phyloP scores from a whole-genome alignment of 2,329 filamentous ascomycete species.

The Neopestalotiopsis sp. region DNA sequence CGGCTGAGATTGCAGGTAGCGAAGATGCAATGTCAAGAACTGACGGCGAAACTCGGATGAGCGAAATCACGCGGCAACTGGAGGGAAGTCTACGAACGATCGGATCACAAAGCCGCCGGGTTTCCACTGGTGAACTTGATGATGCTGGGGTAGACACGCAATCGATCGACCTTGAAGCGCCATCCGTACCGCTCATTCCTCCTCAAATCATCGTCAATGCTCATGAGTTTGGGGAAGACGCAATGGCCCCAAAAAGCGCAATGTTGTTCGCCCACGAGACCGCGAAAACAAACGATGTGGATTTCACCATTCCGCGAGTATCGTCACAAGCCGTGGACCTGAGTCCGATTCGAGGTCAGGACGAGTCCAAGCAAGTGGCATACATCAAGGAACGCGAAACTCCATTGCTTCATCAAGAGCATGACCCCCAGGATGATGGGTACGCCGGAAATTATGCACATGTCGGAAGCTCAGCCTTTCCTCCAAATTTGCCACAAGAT shows the following conservation, averaged over 20 bases:
- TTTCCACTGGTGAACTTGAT: neutral
- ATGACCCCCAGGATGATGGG: neutral
- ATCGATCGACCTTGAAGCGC: conserved; percentile 17
- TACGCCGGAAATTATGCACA: neutral
- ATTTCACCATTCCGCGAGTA: neutral
- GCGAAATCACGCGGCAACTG: conserved; percentile 19
- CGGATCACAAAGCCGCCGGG: conserved; percentile 21
- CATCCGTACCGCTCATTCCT: neutral
- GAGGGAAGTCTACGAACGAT: conserved; percentile 29
- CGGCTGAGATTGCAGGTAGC: conserved; percentile 23
- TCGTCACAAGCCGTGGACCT: neutral
- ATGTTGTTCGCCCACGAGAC: neutral
- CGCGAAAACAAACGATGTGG: neutral
- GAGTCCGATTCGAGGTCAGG: neutral
- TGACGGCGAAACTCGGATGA: conserved; percentile 8
- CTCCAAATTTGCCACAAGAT: neutral
- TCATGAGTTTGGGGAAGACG: neutral
- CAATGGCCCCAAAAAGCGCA: neutral
- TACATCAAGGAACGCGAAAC: neutral
- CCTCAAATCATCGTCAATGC: conserved; percentile 16
- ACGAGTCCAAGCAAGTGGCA: neutral
- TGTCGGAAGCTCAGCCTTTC: neutral
- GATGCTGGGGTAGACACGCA: conserved; percentile 12
- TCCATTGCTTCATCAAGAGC: neutral
- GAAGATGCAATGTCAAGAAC: conserved; percentile 28